These are phyloP conservation scores for Nowakowskiella sp. DNA, from an alignment of 192 early-diverging fungal genomes.

Conservation along the genomic window DNA sequence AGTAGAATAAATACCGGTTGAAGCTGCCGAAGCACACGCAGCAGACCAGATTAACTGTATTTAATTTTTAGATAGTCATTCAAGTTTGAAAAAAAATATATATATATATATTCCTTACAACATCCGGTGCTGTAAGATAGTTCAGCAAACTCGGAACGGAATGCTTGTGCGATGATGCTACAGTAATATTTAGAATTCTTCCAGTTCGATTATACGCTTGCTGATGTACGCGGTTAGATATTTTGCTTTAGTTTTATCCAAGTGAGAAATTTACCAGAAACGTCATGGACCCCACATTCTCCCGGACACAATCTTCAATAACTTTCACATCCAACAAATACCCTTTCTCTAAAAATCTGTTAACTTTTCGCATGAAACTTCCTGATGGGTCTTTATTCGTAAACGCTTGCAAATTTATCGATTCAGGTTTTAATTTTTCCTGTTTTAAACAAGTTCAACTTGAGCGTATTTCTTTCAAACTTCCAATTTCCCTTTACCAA, in stretches of 20 bases:
- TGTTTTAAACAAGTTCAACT: constrained; percentile 1
- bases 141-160: constrained; percentile 69
- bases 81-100: neutral
- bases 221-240: constrained; percentile 25
- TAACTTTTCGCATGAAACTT: constrained; percentile 52
- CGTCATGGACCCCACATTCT: constrained; percentile 64
- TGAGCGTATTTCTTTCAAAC: no score
- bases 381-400: constrained; percentile 46
- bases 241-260: neutral
- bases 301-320: constrained; percentile 60
- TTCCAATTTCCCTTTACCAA: constrained; percentile 30
- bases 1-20: constrained; percentile 57
- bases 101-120: constrained; percentile 34
- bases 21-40: constrained; percentile 64
- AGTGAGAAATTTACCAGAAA: constrained; percentile 39
- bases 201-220: constrained; percentile 62
- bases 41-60: constrained; percentile 66
- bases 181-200: constrained; percentile 70
- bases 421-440: constrained; percentile 43
- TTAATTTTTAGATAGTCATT: neutral
- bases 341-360: constrained; percentile 24
- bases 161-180: constrained; percentile 60
- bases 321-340: constrained; percentile 70
- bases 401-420: constrained; percentile 63
- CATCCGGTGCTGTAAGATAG: constrained; percentile 70